These are phyloP conservation scores for Ottelia alismoides DNA, from an alignment of 106 monocot species.

Conservation along the genomic window DNA sequence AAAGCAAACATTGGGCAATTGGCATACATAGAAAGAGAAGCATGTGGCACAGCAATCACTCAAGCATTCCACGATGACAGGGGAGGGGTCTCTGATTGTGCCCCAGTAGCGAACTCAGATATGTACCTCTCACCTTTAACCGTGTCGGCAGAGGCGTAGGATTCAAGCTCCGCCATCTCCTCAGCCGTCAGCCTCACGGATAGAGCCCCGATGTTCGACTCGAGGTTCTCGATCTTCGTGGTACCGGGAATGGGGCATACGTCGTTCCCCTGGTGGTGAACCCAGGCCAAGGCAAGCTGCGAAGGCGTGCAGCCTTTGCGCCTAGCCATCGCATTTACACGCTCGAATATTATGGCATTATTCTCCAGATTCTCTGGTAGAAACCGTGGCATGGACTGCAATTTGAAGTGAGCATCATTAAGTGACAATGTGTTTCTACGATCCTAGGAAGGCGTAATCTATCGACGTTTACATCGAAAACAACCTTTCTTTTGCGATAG, in stretches of 20 bases:
- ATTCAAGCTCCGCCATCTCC: conserved; percentile 41
- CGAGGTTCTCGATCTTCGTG: conserved; percentile 45
- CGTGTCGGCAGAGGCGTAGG: conserved; percentile 21
- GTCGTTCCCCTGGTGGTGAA: conserved; percentile 31
- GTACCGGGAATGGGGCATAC: conserved; percentile 44
- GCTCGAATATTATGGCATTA: conserved; percentile 16
- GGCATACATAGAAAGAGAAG: no score
- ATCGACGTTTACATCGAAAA: no score
- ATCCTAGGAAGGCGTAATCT: no score
- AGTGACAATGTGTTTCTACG: no score
- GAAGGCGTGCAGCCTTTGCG: conserved; percentile 27
- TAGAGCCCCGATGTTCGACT: conserved; percentile 39
- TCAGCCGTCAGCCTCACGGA: conserved; percentile 26
- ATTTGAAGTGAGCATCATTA: no score
- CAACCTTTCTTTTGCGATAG: no score
- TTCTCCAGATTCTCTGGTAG: conserved; percentile 23
- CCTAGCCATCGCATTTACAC: conserved; percentile 20
- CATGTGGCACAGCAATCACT: no score
- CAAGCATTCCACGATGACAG: conserved; percentile 31
- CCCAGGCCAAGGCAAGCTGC: conserved; percentile 39
- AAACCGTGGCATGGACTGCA: conserved; percentile 17
- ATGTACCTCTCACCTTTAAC: conserved; percentile 30
- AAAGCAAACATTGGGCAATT: no score
- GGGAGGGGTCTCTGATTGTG: conserved; percentile 35
- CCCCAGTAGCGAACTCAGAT: conserved; percentile 17